These are phyloP conservation scores for Oryza longistaminata DNA, from an alignment of 176 grass and related monocot genomes.

Conservation along the genomic window DNA sequence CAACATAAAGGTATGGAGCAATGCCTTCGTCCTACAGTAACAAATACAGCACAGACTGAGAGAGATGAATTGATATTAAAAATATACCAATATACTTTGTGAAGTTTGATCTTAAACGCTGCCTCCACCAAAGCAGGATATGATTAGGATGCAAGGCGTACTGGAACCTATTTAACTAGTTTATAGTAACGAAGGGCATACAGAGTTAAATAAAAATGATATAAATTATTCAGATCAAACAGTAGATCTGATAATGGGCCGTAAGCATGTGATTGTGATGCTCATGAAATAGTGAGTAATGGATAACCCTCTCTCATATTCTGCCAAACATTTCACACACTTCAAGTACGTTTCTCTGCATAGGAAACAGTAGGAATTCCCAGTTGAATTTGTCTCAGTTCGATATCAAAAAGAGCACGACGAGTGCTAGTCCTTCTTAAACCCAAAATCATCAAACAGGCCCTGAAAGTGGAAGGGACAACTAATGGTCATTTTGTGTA, in stretches of 20 bases:
- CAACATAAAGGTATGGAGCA: conserved; percentile 86
- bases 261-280: not conserved
- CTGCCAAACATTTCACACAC: not conserved
- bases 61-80: not conserved
- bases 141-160: not conserved
- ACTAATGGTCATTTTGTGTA: not conserved
- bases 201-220: not conserved
- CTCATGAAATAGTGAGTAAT: not conserved
- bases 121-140: conserved; percentile 11
- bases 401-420: not conserved
- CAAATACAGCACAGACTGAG: conserved; percentile 21
- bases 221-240: not conserved
- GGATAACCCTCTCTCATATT: conserved; percentile 43
- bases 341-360: not conserved
- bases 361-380: not conserved
- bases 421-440: conserved; percentile 38
- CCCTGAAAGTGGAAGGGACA: conserved; percentile 46
- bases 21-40: conserved; percentile 78
- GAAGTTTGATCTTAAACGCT: conserved; percentile 12
- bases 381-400: not conserved
- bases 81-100: not conserved
- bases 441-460: conserved; percentile 60
- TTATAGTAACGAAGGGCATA: not conserved
- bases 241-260: not conserved
- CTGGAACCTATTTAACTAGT: not conserved